Base-by-base conservation (phyloP, 2,329 filamentous ascomycete genomes). In the Shiraia sp. region DNA sequence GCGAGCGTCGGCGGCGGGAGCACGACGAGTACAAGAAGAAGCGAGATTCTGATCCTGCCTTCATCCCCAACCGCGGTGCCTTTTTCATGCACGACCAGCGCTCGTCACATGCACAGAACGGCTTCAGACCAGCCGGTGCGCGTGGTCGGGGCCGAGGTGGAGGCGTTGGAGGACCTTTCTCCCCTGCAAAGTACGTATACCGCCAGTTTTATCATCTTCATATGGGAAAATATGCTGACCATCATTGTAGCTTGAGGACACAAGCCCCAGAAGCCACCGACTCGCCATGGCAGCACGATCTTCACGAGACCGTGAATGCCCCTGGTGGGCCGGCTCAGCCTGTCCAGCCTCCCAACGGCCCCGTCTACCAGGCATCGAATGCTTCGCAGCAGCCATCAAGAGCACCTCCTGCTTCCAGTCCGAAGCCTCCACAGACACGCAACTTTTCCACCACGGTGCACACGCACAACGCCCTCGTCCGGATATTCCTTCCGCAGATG, bases 31-130 rank as follows among this genome's bases (percentile, higher is more conserved):
- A 95, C 73, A 85, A 86, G 72, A 89, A 87, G 72, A 88, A 88
- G 69, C 82, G 89, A 57, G 90, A 95, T 65, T 85, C 89, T 57
- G 90, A 96, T 68, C 92, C 92, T 25, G 85, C 91, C 9, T 96
- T 96, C 72, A 92, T 96, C 40, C 92, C 93, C 39, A 96, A 95
- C 63, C 80, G 92, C 53, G 93, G 93, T 45, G 86, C 88, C 49
- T 97, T 97, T 76, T 97, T 96, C 75, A 90, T 97, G 82, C 92
- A 97, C 70, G 93, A 97, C 66, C 89, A 93, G 62, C 82, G 90
- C 49, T 82, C 87, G 41, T 86, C 86, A n/a, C 81, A 85, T 31
- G 82, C 84, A 53, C 80, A 85, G 38, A 92, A 91, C 70, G 87
- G 87, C 38, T 90, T 92, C 70, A 79, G 87, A 42, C 81, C 85